Percentiles rank a stretch among this genome's conserved stretches.
phyloP scores from a whole-genome alignment of 2,329 filamentous ascomycete genomes.

The Hypoxylon sp. region DNA sequence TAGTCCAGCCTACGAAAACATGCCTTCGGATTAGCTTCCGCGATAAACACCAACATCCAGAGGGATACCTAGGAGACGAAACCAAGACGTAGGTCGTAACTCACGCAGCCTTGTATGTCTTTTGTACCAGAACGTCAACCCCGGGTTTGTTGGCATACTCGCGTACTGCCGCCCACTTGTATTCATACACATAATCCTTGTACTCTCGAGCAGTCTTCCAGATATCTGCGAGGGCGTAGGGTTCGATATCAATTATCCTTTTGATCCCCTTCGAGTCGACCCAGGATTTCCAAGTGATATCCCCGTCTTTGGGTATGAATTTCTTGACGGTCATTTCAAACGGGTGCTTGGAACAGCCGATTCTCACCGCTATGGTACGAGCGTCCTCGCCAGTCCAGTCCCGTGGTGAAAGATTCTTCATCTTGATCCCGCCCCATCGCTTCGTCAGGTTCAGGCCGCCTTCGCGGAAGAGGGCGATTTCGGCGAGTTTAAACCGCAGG shows the following conservation, averaged over 20 bases:
- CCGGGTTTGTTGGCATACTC: slow-evolving; percentile 44
- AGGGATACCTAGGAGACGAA: slow-evolving; percentile 3
- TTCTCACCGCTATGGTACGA: slow-evolving; percentile 56
- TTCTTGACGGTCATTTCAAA: slow-evolving; percentile 58
- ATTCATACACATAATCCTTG: slow-evolving; percentile 53
- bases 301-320: slow-evolving; percentile 56
- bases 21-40: slow-evolving; percentile 13
- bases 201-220: slow-evolving; percentile 54
- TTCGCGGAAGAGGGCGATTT: slow-evolving; percentile 58
- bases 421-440: slow-evolving; percentile 58
- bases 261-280: slow-evolving; percentile 50
- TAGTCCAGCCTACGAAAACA: slow-evolving; percentile 23
- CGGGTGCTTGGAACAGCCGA: slow-evolving; percentile 56
- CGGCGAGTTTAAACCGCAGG: slow-evolving; percentile 59
- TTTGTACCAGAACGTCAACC: slow-evolving; percentile 48
- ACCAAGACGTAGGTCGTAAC: slow-evolving; percentile 32
- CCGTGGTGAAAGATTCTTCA: slow-evolving; percentile 56
- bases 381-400: slow-evolving; percentile 51
- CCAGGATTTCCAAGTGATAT: slow-evolving; percentile 58
- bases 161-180: slow-evolving; percentile 51
- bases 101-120: slow-evolving; percentile 52
- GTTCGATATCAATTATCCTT: slow-evolving; percentile 51
- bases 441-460: slow-evolving; percentile 60
- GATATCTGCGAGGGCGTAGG: slow-evolving; percentile 59
- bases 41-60: neutral